A percentile compares a stretch with the other conserved stretches of the same genome.
Conservation (phyloP, 805 yeast species). For the Suhomyces emberorum region DNA sequence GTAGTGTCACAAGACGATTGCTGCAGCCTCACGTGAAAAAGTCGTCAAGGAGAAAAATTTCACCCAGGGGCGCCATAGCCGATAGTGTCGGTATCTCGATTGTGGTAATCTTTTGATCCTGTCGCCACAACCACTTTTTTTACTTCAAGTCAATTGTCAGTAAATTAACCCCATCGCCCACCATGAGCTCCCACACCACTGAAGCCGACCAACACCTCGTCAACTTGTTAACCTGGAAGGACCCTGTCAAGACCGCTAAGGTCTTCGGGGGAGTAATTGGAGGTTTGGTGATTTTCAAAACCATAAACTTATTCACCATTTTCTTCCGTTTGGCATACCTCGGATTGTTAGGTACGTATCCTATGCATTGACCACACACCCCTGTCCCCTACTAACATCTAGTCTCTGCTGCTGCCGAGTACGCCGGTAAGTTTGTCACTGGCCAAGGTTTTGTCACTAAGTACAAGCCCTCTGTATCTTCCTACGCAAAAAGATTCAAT, state of each 20-base stretch:
- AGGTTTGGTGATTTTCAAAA: conserved; percentile 55
- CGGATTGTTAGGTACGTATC: conserved; percentile 44
- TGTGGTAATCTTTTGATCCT: conserved; percentile 2
- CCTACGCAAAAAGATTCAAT: conserved; percentile 35
- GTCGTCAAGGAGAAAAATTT: conserved; percentile 7
- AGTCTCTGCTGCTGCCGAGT: conserved; percentile 73
- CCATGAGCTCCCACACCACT: no score
- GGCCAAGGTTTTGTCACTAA: conserved; percentile 81
- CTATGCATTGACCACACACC: background rate
- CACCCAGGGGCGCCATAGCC: conserved; percentile 7
- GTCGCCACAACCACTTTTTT: background rate
- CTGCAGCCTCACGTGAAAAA: conserved; percentile 1
- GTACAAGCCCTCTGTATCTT: conserved; percentile 57
- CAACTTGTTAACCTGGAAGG: conserved; percentile 64
- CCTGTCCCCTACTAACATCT: conserved; percentile 22
- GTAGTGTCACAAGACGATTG: conserved; percentile 2
- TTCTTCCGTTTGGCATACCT: conserved; percentile 59
- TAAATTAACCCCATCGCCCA: background rate
- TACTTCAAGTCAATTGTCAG: background rate
- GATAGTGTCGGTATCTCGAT: conserved; percentile 1
- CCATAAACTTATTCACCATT: conserved; percentile 58
- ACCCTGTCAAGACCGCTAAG: conserved; percentile 74
- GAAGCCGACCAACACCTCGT: conserved; percentile 9
- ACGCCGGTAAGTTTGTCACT: conserved; percentile 63
- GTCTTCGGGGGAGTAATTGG: conserved; percentile 63